These are phyloP conservation scores for Fraxinus greggii DNA, from an alignment of 305 asterid genomes.

Conservation along the genomic window DNA sequence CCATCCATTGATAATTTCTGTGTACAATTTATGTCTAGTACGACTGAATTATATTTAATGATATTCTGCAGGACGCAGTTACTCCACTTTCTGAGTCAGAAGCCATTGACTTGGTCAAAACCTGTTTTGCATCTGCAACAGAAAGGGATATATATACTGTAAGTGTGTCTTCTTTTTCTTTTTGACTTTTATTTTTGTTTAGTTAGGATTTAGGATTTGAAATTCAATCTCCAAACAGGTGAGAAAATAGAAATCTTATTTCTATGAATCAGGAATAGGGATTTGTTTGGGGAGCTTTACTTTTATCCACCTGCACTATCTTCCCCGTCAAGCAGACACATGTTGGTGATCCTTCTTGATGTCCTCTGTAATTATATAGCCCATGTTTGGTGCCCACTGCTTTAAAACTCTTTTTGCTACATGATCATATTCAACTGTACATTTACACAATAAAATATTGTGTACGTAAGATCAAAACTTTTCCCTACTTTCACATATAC, in stretches of 20 bases:
- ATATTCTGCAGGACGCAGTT: conserved; percentile 63
- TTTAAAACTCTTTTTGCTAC: neutral
- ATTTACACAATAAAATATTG: no score
- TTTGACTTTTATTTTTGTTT: neutral
- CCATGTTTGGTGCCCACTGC: neutral
- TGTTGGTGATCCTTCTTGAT: neutral
- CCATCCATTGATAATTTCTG: neutral
- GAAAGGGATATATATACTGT: conserved; percentile 96
- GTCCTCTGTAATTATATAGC: neutral
- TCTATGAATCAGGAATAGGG: neutral
- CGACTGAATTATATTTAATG: neutral
- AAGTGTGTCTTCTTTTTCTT: conserved; percentile 25
- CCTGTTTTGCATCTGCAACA: conserved; percentile 93
- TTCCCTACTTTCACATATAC: neutral
- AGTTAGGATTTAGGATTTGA: conserved; percentile 14
- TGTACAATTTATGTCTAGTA: neutral
- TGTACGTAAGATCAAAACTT: neutral
- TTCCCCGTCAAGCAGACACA: neutral
- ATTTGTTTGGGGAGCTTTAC: neutral
- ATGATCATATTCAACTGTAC: neutral
- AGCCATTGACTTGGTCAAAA: conserved; percentile 93
- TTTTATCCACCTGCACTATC: neutral
- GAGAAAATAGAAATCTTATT: neutral
- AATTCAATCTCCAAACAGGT: neutral
- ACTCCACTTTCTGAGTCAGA: conserved; percentile 90